Percentiles rank a stretch among this genome's conserved stretches.
Evolutionary conservation across 2,329 filamentous ascomycete genomes (phyloP).

Genomic region (Pseudomassariella vexata): DNA sequence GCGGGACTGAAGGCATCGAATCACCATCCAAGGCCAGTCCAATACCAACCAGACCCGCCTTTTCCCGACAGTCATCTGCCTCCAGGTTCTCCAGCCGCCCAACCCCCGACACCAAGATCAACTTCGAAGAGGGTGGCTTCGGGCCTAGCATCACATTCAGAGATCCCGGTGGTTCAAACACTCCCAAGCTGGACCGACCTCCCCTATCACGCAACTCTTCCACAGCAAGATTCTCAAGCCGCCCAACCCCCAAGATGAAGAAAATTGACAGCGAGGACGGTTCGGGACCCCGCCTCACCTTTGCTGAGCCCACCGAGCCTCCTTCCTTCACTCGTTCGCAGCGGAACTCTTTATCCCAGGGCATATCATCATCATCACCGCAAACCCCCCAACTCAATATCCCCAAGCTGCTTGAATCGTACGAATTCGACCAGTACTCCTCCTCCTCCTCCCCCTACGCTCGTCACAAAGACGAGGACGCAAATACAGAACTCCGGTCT

Average conservation of each 20-base stretch:
- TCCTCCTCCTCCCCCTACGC: too few relatives aligned
- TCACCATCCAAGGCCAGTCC: constrained; percentile 9
- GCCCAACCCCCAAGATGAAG: constrained; percentile 57
- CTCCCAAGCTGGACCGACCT: constrained; percentile 26
- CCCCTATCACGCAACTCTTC: constrained; percentile 41
- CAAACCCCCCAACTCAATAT: constrained; percentile 36
- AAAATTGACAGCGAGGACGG: constrained; percentile 49
- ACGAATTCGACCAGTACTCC: constrained; percentile 20
- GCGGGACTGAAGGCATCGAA: constrained; percentile 1
- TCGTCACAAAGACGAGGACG: too few relatives aligned
- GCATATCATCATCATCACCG: too few relatives aligned
- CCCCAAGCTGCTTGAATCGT: constrained; percentile 36
- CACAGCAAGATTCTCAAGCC: constrained; percentile 53
- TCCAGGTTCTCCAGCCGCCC: constrained; percentile 67
- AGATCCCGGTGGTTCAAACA: constrained; percentile 30
- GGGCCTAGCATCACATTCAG: constrained; percentile 74
- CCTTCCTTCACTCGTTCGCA: constrained; percentile 29
- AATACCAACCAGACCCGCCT: constrained; percentile 34
- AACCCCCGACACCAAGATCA: constrained; percentile 64
- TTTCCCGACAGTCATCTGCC: constrained; percentile 48
- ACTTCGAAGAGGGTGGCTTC: constrained; percentile 56
- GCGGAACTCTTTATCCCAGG: constrained; percentile 28
- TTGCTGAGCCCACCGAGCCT: constrained; percentile 41
- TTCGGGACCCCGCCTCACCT: constrained; percentile 59
- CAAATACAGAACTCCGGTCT: constrained; percentile 27